Evolutionary conservation across 106 monocot genomes (phyloP), one percentile per base, ranked within the genome.

Genomic region (Agapanthus africanus): DNA sequence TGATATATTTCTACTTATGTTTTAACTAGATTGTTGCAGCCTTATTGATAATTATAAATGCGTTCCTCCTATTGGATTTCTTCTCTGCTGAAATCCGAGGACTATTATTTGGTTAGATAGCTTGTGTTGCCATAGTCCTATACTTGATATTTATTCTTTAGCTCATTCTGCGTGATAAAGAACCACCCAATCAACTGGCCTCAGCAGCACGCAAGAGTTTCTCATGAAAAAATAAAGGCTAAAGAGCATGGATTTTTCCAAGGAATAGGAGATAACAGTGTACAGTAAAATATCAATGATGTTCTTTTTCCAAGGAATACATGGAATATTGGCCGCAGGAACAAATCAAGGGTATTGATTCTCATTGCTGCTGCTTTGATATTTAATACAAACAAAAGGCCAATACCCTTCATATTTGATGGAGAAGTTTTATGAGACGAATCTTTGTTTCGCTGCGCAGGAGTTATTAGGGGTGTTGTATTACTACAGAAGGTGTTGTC

Each of bases 1-100:
- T n/a, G n/a, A n/a, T n/a, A n/a, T n/a, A n/a, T n/a, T n/a, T n/a
- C n/a, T n/a, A n/a, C n/a, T n/a, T n/a, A n/a, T n/a, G n/a, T n/a
- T n/a, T n/a, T n/a, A n/a, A n/a, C n/a, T n/a, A n/a, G n/a, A n/a
- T n/a, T n/a, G 77, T 90, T 18, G 86, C 83, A 6, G 67, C 70
- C 2, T 54, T 86, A 19, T 66, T 83, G 28, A 83, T 90, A 28
- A 65, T 86, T 54, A 90, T 90, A 65, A 90, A 90, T 65, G 86
- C 77, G 13, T 86, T 78, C 57, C 74, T 90, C 59, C 39, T 90
- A 61, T n/a, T 90, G 16, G 83, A 90, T 72, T 86, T 86, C 66
- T 75, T 83, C 78, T 76, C 86, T 23, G 47, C 74, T 22, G 86
- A 83, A 83, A 54, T 83, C 22, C 63, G 52, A 10, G 90, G 86